Evolutionary conservation across 306 rosid species (phyloP).

Genomic region (Comarum palustre): DNA sequence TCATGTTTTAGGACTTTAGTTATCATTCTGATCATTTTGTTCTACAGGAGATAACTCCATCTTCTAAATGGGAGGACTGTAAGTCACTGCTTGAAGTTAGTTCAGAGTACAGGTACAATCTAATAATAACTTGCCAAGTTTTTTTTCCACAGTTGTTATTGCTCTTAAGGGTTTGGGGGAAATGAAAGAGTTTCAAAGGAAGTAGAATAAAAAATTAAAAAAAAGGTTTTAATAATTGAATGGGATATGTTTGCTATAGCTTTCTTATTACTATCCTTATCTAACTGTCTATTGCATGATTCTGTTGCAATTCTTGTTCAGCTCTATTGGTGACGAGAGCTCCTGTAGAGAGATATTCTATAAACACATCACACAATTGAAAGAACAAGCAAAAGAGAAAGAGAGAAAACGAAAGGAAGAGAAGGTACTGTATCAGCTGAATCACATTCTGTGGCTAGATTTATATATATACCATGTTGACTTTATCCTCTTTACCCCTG

Average conservation of each 20-base stretch:
- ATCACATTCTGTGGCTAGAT: background rate
- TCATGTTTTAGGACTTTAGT: background rate
- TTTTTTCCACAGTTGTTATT: background rate
- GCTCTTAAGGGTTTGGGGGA: background rate
- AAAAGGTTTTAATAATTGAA: conserved; percentile 3
- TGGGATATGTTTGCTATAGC: background rate
- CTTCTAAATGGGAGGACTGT: conserved; percentile 76
- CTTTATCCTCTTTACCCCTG: background rate
- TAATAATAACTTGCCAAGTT: conserved; percentile 5
- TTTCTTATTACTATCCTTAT: background rate
- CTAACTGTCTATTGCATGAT: conserved; percentile 9
- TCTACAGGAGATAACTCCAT: conserved; percentile 64
- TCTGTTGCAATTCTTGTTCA: conserved; percentile 36
- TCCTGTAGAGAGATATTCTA: conserved; percentile 69
- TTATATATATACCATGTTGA: background rate
- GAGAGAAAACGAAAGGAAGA: conserved; percentile 82
- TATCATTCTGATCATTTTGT: conserved; percentile 2
- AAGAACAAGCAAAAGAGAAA: conserved; percentile 73
- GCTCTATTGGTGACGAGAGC: conserved; percentile 72
- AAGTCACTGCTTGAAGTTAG: conserved; percentile 52
- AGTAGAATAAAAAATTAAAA: background rate
- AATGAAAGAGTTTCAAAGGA: background rate
- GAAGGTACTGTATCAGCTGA: conserved; percentile 52
- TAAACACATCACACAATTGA: conserved; percentile 61
- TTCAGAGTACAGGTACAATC: conserved; percentile 74